These are phyloP conservation scores for Acacia confusa DNA, from an alignment of 306 rosid genomes.

Conservation along the genomic window DNA sequence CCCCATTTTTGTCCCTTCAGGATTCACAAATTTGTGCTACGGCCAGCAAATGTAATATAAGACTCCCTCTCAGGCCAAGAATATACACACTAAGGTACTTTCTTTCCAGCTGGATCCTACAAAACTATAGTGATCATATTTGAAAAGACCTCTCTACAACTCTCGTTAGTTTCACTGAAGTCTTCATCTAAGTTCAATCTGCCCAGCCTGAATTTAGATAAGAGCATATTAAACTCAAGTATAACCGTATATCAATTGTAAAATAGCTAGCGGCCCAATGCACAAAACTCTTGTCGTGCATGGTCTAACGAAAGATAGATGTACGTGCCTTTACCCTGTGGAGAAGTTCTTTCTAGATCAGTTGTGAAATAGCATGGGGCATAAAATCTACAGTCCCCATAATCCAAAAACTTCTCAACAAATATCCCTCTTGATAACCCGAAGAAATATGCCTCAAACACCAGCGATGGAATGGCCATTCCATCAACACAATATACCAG, in stretches of 20 bases:
- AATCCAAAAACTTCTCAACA: neutral
- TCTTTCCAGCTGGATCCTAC: slow-evolving; percentile 26
- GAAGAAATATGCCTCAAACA: neutral
- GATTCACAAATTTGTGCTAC: slow-evolving; percentile 25
- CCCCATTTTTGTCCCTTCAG: slow-evolving; percentile 8
- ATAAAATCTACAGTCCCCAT: neutral
- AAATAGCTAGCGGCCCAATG: too few relatives aligned
- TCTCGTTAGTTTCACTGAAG: neutral
- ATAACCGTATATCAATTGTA: neutral
- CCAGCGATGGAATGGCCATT: neutral
- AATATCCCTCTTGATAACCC: neutral
- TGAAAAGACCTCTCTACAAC: neutral
- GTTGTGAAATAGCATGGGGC: neutral
- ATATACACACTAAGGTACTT: neutral
- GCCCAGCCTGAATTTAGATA: neutral
- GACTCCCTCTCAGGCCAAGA: neutral
- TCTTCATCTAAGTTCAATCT: neutral
- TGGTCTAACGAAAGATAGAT: too few relatives aligned
- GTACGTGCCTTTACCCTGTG: too few relatives aligned
- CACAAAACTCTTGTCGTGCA: too few relatives aligned
- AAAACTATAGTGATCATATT: neutral
- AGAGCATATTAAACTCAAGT: neutral
- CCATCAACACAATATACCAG: slow-evolving; percentile 6
- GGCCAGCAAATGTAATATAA: neutral
- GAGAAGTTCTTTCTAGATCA: neutral